A percentile compares a stretch with the other conserved stretches of the same genome.
phyloP scores from a whole-genome alignment of 495 filamentous ascomycete species.

The Trichoderma erinaceum region DNA sequence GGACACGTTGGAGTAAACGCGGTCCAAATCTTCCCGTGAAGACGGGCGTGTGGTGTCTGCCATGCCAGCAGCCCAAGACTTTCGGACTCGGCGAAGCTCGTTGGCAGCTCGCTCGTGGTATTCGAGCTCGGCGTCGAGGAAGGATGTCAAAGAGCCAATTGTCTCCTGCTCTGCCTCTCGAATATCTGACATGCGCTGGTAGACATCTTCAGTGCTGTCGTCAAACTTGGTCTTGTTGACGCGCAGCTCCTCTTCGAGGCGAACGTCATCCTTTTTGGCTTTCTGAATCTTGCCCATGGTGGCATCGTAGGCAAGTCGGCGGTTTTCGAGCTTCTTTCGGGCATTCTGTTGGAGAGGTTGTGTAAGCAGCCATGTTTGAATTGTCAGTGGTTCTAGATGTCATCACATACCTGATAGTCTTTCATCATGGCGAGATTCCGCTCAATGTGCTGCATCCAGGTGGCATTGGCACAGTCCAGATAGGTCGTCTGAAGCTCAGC shows the following conservation, averaged over 20 bases:
- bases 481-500: constrained; percentile 83
- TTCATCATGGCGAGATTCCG: constrained; percentile 91
- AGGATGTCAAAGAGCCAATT: constrained; percentile 69
- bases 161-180: constrained; percentile 85
- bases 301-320: constrained; percentile 86
- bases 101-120: constrained; percentile 90
- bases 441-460: constrained; percentile 89
- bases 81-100: constrained; percentile 46
- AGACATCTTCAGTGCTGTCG: constrained; percentile 89
- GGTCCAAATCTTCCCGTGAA: constrained; percentile 21
- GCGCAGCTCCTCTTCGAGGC: constrained; percentile 87
- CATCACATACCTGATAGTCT: constrained; percentile 70
- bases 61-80: constrained; percentile 41
- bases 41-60: constrained; percentile 39
- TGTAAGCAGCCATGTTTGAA: constrained; percentile 19
- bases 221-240: constrained; percentile 93
- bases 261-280: constrained; percentile 86
- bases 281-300: constrained; percentile 90
- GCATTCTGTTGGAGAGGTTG: constrained; percentile 48
- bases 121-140: constrained; percentile 84
- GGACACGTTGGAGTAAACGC: constrained; percentile 12
- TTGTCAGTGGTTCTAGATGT: constrained; percentile 18
- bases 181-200: constrained; percentile 92
- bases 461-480: constrained; percentile 69
- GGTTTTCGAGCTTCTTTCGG: constrained; percentile 90